Base-by-base conservation (phyloP, 2,329 filamentous ascomycete species). In the Dendryphion nanum region DNA sequence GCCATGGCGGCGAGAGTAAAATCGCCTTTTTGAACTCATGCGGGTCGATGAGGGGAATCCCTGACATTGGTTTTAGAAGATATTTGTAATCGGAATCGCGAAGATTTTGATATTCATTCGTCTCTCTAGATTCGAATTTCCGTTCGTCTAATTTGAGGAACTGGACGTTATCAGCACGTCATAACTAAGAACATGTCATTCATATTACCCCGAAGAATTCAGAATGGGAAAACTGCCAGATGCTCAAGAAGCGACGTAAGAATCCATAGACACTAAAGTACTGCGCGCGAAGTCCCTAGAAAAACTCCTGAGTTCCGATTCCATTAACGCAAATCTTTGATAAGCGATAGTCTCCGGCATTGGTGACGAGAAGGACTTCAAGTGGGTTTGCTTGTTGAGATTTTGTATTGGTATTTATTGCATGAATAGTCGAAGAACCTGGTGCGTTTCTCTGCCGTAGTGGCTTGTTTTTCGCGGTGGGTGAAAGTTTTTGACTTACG, bases 21-120 rank as follows among this genome's bases (percentile, higher is more conserved):
- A 44, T 3, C 41, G 33, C 18, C n/a, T 30, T 42, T 6, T 38
- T 17, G 30, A 46, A 46, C 19, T 46, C 40, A 21, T 46, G 40
- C 17, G 4, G 4, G 12, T 6, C 33, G 10, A 46, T 38, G 5
- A 33, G 42, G 2, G 43, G 43, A 2, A 46, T 42, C 8, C 19
- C 13, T 3, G 3, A 3, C 12, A 40, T 29, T 4, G 36, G 36
- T 15, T 40, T 36, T 4, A 40, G 40, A 5, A 4, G 1, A 23
- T 42, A 42, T 12, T n/a, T 10, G 15, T 42, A 42, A 8, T 46
- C 31, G 4, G 4, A 2, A 24, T 42, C n/a, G 3, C 18, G 5
- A 16, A 8, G 5, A 33, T 40, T 30, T 4, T 33, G 41, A 30
- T 33, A 43, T 19, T 40, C 19, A 18, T 43, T 28, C 18, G 19